Evolutionary conservation across 1,284 basidiomycete genomes (phyloP).

Genomic region (Mycosarcoma maydis): DNA sequence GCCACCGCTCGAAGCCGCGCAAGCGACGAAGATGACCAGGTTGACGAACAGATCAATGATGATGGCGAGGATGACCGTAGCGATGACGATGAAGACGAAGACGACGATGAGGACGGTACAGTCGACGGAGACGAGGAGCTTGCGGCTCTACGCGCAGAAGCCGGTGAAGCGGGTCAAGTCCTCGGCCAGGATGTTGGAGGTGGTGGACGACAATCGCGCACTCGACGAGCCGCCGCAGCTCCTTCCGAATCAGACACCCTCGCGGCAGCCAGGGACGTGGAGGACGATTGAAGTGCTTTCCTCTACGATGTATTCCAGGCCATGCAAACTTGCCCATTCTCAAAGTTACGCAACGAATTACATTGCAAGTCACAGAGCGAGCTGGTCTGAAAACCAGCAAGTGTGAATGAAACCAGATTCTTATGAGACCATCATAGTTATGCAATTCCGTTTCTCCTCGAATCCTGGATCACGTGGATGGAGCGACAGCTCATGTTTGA

Average conservation of each 20-base stretch:
- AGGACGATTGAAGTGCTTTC: conserved; percentile 13
- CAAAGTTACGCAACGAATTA: no score
- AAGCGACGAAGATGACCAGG: conserved; percentile 16
- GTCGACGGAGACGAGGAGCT: conserved; percentile 61
- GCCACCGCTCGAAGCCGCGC: conserved; percentile 6
- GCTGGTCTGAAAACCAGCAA: no score
- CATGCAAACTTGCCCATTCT: no score
- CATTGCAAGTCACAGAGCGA: no score
- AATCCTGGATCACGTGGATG: no score
- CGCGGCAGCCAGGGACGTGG: conserved; percentile 27
- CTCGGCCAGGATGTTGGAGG: conserved; percentile 20
- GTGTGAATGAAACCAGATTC: no score
- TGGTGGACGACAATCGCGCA: conserved; percentile 28
- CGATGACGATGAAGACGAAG: conserved; percentile 35
- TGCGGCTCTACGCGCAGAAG: conserved; percentile 51
- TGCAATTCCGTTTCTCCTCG: no score
- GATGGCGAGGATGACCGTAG: conserved; percentile 30
- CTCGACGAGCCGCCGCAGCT: conserved; percentile 14
- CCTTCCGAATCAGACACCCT: conserved; percentile 4
- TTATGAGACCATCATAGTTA: no score
- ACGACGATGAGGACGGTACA: conserved; percentile 48
- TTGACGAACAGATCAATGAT: conserved; percentile 17
- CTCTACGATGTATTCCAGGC: no score
- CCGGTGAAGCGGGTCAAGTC: conserved; percentile 46
- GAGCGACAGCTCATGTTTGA: not conserved